phyloP scores from a whole-genome alignment of 306 rosid species.

The Dalbergia cultrata region DNA sequence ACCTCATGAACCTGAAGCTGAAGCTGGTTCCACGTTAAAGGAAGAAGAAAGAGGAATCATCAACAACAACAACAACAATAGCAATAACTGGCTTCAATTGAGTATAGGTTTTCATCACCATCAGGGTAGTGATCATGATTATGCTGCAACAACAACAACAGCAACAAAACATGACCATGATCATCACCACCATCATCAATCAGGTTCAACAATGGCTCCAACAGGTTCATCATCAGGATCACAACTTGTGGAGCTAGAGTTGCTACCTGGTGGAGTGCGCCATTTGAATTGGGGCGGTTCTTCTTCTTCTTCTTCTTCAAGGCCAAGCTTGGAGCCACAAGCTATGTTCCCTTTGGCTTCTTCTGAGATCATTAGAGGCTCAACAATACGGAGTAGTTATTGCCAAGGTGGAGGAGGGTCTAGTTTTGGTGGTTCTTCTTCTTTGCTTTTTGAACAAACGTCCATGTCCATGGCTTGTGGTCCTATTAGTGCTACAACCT shows the following conservation, averaged over 20 bases:
- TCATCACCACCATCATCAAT: background rate
- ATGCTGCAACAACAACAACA: background rate
- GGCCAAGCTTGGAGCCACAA: constrained; percentile 28
- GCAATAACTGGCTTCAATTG: constrained; percentile 78
- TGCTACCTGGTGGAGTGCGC: constrained; percentile 49
- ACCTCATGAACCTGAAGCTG: constrained; percentile 13
- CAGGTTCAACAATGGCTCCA: background rate
- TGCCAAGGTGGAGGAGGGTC: constrained; percentile 28
- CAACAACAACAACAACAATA: constrained; percentile 32
- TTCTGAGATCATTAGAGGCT: constrained; percentile 16
- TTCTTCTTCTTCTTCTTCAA: background rate
- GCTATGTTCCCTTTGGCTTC: constrained; percentile 7
- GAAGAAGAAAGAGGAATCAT: constrained; percentile 44
- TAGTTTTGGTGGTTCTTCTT: constrained; percentile 34
- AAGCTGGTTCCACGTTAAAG: constrained; percentile 53
- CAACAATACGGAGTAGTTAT: constrained; percentile 2
- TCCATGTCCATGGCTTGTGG: constrained; percentile 44
- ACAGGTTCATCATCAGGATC: constrained; percentile 14
- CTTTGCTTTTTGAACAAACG: constrained; percentile 56
- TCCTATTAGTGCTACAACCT: constrained; percentile 39
- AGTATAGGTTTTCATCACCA: constrained; percentile 61
- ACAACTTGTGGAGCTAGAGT: constrained; percentile 71
- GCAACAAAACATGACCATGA: background rate
- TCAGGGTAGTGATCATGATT: background rate
- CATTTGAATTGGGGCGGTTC: constrained; percentile 12